Base-by-base conservation (phyloP, 129 eudicot species). In the Gnaphalium uliginosum region DNA sequence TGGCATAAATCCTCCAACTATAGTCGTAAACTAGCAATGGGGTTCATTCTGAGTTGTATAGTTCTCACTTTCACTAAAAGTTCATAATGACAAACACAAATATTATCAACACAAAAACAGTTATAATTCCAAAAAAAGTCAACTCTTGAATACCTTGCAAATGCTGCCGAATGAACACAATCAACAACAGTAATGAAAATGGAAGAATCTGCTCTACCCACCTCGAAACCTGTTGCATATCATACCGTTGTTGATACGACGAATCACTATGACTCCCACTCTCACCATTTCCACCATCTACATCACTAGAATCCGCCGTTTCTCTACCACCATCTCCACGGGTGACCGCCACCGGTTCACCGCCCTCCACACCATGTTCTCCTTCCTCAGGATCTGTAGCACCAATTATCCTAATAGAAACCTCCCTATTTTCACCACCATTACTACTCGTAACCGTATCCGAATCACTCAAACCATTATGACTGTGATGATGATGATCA, bases 171-270 rank as follows among this genome's bases (percentile, higher is more conserved):
- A 91, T 86, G 66, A 91, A 88, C 29, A 91, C 95, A 22, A 86
- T 75, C 83, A 91, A 39, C 79, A 88, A 86, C 61, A 88, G 75
- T 83, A 90, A 75, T n/a, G 91, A 86, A 81, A 88, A 88, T 2
- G 94, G 97, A 79, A 91, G 91, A 86, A 91, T 84, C 81, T 86
- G 94, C 68, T 91, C 97, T 32, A 88, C 60, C 88, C 91, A 83
- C 68, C 88, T 63, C 2, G 93, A 86, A 59, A 84, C 80, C 73
- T 81, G 88, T 77, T 88, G 93, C 81, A 88, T 74, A 81, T 90
- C 97, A 69, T 86, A 88, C 59, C 90, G 81, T 37, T 87, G 89
- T 62, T 82, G 87, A 57, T 81, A 76, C 0, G 81, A 76, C 8
- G 89, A 66, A 56, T 82, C 78, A 19, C 88, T 50, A 54, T 74